phyloP scores from a whole-genome alignment of 1,139 yeast species.

The Spathaspora sp. region DNA sequence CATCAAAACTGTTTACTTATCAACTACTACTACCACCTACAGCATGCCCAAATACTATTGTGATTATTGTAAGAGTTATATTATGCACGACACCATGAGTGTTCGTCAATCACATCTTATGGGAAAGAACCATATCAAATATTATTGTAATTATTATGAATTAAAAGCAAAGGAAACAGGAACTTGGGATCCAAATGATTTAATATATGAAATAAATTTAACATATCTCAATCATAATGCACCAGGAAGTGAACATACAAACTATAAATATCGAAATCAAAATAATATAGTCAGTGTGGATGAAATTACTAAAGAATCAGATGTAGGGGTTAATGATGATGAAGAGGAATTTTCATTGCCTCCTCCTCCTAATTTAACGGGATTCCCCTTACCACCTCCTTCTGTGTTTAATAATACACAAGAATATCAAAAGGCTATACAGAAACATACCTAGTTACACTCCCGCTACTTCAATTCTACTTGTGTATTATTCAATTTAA shows the following conservation, averaged over 20 bases:
- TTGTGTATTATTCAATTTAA: neutral
- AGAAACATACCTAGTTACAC: slow-evolving; percentile 10
- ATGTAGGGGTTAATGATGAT: slow-evolving; percentile 7
- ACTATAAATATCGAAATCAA: slow-evolving; percentile 5
- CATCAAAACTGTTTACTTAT: too few species aligned
- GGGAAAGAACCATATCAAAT: slow-evolving; percentile 77
- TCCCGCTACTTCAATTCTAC: neutral
- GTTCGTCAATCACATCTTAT: slow-evolving; percentile 80
- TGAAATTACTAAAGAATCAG: slow-evolving; percentile 14
- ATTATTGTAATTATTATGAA: slow-evolving; percentile 78
- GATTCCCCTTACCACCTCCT: slow-evolving; percentile 38
- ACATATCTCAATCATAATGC: slow-evolving; percentile 41
- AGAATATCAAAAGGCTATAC: slow-evolving; percentile 21
- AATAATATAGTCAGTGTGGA: slow-evolving; percentile 10
- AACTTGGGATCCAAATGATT: slow-evolving; percentile 39
- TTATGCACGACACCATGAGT: slow-evolving; percentile 87
- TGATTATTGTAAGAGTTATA: slow-evolving; percentile 81
- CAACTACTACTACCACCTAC: too few species aligned
- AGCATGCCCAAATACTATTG: slow-evolving; percentile 75
- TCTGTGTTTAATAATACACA: slow-evolving; percentile 25
- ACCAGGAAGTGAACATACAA: slow-evolving; percentile 35
- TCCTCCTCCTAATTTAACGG: slow-evolving; percentile 33
- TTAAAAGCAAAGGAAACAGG: slow-evolving; percentile 51
- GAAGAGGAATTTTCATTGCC: slow-evolving; percentile 26
- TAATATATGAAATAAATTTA: slow-evolving; percentile 41